Evolutionary conservation across 306 rosid species (phyloP).

Genomic region (Hylodesmum podocarpum): DNA sequence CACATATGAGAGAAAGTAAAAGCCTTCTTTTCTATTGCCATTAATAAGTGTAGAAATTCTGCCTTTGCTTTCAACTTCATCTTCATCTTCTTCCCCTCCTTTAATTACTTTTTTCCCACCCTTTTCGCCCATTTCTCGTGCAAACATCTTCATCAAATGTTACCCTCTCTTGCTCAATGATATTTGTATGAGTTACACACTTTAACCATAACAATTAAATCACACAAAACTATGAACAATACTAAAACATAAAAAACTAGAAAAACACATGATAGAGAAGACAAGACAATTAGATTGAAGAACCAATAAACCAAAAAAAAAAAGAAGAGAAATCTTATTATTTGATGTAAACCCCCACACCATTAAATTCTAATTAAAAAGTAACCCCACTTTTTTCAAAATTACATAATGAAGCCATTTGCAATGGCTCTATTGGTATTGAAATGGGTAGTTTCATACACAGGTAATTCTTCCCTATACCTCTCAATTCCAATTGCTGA

Average conservation of each 20-base stretch:
- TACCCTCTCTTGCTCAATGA: constrained; percentile 19
- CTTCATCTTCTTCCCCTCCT: constrained; percentile 37
- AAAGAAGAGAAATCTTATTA: constrained; percentile 46
- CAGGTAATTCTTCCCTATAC: constrained; percentile 89
- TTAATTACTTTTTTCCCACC: constrained; percentile 23
- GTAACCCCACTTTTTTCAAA: constrained; percentile 24
- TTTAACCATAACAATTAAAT: constrained; percentile 22
- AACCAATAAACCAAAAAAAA: constrained; percentile 5
- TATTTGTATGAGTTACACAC: constrained; percentile 6
- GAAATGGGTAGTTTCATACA: constrained; percentile 91
- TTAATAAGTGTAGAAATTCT: constrained; percentile 59
- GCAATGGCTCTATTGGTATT: constrained; percentile 80
- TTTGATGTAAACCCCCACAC: constrained; percentile 66
- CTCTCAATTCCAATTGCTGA: constrained; percentile 84
- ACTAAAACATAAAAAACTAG: not conserved
- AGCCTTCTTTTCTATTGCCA: constrained; percentile 40
- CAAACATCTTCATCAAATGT: constrained; percentile 27
- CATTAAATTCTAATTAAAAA: constrained; percentile 37
- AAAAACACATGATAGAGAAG: not conserved
- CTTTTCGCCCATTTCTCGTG: constrained; percentile 36
- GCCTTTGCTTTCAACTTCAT: constrained; percentile 63
- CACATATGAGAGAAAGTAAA: constrained; percentile 43
- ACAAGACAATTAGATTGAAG: constrained; percentile 26
- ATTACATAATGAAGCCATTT: constrained; percentile 76
- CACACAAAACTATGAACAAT: not conserved